A percentile compares a stretch with the other conserved stretches of the same genome.
Conservation (phyloP, 805 yeast genomes). For the Saturnispora quitensis region DNA sequence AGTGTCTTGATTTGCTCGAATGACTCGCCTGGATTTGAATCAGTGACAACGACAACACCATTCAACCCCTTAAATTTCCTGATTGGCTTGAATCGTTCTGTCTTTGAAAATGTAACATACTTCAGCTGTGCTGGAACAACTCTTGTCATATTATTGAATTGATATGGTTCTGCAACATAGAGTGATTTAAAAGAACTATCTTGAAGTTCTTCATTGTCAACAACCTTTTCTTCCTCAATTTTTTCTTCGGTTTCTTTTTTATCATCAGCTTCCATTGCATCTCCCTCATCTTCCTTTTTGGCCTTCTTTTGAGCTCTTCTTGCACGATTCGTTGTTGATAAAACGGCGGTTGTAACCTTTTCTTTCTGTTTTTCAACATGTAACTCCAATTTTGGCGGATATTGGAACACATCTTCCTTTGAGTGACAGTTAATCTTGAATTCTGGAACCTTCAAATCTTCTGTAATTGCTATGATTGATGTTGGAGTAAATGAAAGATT, state of each 20-base stretch:
- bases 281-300: constrained; percentile 34
- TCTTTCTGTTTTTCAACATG: constrained; percentile 76
- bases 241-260: constrained; percentile 34
- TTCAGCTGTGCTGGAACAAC: constrained; percentile 84
- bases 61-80: constrained; percentile 61
- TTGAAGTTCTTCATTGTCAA: constrained; percentile 20
- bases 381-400: constrained; percentile 83
- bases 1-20: constrained; percentile 69
- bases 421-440: constrained; percentile 75
- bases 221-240: constrained; percentile 15
- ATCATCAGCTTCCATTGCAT: constrained; percentile 32
- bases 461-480: constrained; percentile 75
- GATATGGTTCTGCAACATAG: constrained; percentile 57
- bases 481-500: constrained; percentile 91
- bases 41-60: constrained; percentile 67
- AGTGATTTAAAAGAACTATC: constrained; percentile 31
- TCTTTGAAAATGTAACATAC: constrained; percentile 68
- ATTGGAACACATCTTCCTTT: constrained; percentile 69
- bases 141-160: constrained; percentile 71
- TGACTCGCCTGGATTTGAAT: constrained; percentile 51
- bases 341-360: constrained; percentile 84
- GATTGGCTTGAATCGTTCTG: constrained; percentile 72
- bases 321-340: constrained; percentile 91
- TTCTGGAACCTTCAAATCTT: constrained; percentile 79
- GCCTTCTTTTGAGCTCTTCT: constrained; percentile 62